These are phyloP conservation scores for Tripterygium wilfordii DNA, from an alignment of 177 flowering plant species.

Conservation along the genomic window DNA sequence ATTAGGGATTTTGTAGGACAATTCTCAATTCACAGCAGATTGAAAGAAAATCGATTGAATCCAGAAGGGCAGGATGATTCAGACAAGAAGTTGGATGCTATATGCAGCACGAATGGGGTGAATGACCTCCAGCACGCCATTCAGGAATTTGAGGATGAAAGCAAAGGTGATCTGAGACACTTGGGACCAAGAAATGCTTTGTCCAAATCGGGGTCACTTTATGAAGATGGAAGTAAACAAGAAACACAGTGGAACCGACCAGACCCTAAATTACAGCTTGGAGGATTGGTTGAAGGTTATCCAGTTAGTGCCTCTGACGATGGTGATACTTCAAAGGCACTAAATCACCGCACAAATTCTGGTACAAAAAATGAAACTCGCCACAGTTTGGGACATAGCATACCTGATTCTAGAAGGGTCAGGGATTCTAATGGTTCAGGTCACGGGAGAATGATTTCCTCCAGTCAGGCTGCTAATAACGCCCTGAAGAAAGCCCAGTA, in stretches of 20 bases:
- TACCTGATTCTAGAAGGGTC: too few species aligned
- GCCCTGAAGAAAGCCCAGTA: too few species aligned
- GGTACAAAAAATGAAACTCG: conserved; percentile 6
- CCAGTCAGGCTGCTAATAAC: too few species aligned
- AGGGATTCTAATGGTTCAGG: too few species aligned
- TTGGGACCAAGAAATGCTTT: conserved; percentile 3
- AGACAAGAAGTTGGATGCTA: background rate
- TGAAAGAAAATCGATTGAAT: background rate
- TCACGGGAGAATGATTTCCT: too few species aligned
- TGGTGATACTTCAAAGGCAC: conserved; percentile 11
- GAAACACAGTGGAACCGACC: conserved; percentile 5
- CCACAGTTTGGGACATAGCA: background rate
- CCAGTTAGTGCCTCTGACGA: conserved; percentile 2
- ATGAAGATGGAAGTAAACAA: conserved; percentile 3
- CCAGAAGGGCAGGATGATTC: conserved; percentile 2
- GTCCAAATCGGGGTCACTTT: background rate
- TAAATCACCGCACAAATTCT: conserved; percentile 8
- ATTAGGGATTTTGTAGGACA: conserved; percentile 3
- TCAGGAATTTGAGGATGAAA: conserved; percentile 7
- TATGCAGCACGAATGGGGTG: background rate
- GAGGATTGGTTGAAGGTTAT: conserved; percentile 3
- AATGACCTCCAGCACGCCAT: background rate
- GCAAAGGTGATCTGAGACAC: background rate
- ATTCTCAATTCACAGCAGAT: conserved; percentile 1
- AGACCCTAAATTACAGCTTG: conserved; percentile 7